Conservation (phyloP, 2,329 filamentous ascomycete species). For the Thelonectria rubi region DNA sequence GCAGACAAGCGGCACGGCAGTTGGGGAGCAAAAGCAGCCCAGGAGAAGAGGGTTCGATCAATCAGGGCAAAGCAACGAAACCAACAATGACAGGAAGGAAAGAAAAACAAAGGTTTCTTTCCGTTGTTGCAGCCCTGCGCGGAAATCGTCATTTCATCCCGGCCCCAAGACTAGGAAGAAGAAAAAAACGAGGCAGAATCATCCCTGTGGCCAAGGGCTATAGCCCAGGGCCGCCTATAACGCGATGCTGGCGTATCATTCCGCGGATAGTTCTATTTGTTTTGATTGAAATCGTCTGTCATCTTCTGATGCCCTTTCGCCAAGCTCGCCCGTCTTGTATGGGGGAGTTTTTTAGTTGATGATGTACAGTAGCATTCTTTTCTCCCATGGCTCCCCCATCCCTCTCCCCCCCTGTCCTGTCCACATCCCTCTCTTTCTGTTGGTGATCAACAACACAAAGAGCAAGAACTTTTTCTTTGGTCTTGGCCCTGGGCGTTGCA, state of each 20-base stretch:
- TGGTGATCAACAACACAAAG: background rate
- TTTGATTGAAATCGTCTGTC: background rate
- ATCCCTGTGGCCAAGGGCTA: background rate
- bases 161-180: background rate
- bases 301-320: background rate
- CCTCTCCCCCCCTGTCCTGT: background rate
- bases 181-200: background rate
- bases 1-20: too few species aligned
- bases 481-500: background rate
- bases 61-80: background rate
- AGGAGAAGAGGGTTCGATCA: background rate
- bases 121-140: background rate
- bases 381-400: too few species aligned
- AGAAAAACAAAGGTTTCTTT: background rate
- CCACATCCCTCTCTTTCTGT: background rate
- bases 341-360: background rate
- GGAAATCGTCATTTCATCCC: background rate
- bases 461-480: background rate
- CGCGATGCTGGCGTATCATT: too few species aligned
- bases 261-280: background rate
- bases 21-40: too few species aligned
- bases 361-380: background rate
- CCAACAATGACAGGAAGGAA: background rate
- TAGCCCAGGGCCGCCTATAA: background rate
- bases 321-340: background rate